Base-by-base conservation (phyloP, 2,329 filamentous ascomycete genomes). In the Fusarium falciforme region DNA sequence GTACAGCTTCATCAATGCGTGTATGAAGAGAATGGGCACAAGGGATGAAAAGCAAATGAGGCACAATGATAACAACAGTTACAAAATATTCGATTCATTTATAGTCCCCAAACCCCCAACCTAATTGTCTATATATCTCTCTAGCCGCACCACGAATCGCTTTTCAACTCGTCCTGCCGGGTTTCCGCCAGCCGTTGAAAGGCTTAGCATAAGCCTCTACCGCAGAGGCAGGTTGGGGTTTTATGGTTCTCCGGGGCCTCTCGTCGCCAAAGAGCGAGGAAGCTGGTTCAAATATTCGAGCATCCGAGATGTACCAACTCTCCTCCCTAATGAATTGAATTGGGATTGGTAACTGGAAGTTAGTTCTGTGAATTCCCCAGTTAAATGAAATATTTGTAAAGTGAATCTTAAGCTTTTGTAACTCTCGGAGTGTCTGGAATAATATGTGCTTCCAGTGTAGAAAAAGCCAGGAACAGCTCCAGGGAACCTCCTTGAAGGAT, bases 321-420 rank as follows among this genome's bases (percentile, higher is more conserved):
- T 6, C 27, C 25, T 6, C 6, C 27, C 16, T 9, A 8, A 38
- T 17, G 35, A 16, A 38, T 38, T 9, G 16, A n/a, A 10, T 7
- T 16, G 16, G 16, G 16, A n/a, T n/a, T n/a, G 8, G 16, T n/a
- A 17, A 8, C 36, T 38, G 16, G 7, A 38, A 10, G 17, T 17
- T 2, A 17, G 35, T 17, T 36, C 35, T 16, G 16, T 14, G 16
- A 36, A 16, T 16, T 16, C 35, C 12, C 7, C 6, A 38, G 8
- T 1, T 4, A 10, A 1, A 17, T 1, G 16, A 38, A 38, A n/a
- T n/a, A 16, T 8, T 36, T 16, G 16, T 9, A 0, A n/a, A 38
- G 36, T n/a, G 4, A 9, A n/a, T 10, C 7, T 36, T 5, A 7
- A n/a, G 36, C 17, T 6, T 40, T 5, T 20, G 17, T 12, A 42